phyloP scores from a whole-genome alignment of 805 yeast species.

The Maudiozyma barnettii region DNA sequence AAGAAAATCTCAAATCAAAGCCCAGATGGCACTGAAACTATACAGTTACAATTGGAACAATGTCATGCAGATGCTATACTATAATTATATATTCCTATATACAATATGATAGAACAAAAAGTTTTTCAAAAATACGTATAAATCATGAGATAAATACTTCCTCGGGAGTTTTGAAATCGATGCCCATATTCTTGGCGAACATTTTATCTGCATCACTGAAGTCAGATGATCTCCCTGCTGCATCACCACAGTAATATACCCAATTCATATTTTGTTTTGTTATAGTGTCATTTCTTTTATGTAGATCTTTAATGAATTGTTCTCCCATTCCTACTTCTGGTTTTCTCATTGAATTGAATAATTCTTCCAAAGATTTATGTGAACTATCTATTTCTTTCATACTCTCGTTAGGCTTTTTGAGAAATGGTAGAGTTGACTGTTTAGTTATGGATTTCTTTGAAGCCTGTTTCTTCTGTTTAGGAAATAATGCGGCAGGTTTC shows the following conservation, averaged over 20 bases:
- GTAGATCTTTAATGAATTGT: slow-evolving; percentile 36
- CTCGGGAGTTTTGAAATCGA: slow-evolving; percentile 65
- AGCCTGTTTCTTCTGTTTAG: slow-evolving; percentile 3
- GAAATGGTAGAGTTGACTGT: neutral
- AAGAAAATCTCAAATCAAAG: neutral
- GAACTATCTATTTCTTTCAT: neutral
- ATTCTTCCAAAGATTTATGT: neutral
- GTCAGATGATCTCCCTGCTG: slow-evolving; percentile 77
- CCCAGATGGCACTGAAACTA: neutral
- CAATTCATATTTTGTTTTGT: slow-evolving; percentile 6
- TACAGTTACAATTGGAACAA: neutral
- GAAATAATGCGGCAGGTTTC: slow-evolving; percentile 31
- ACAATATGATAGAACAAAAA: neutral
- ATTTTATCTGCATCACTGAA: slow-evolving; percentile 68
- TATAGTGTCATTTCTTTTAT: slow-evolving; percentile 3
- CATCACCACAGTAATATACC: slow-evolving; percentile 75
- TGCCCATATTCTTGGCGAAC: slow-evolving; percentile 53
- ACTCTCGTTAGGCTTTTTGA: neutral
- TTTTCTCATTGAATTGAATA: slow-evolving; percentile 45
- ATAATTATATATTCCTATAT: neutral
- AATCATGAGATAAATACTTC: slow-evolving; percentile 35
- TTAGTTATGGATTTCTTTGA: neutral
- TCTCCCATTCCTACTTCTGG: slow-evolving; percentile 77
- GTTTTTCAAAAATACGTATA: neutral
- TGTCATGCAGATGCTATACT: no score